phyloP scores from a whole-genome alignment of 257 asterid species.

The Fraxinus cuspidata region DNA sequence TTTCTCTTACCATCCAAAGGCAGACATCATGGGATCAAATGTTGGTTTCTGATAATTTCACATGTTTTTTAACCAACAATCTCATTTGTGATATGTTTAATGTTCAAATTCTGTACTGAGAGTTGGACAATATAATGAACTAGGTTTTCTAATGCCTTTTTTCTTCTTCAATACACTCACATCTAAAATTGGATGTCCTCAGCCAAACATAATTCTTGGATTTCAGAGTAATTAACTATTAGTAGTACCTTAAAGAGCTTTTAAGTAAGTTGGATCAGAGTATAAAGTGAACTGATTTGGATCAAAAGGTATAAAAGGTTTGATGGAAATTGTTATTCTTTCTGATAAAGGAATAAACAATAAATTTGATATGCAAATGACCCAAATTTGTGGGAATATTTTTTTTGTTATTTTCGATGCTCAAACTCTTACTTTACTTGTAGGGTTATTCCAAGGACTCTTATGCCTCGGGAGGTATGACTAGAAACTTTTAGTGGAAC shows the following conservation, averaged over 20 bases:
- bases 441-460: constrained; percentile 92
- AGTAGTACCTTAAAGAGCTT: too few species aligned
- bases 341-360: background rate
- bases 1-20: constrained; percentile 44
- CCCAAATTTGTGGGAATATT: background rate
- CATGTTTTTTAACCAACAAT: background rate
- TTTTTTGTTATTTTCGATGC: background rate
- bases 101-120: background rate
- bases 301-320: background rate
- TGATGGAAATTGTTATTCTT: background rate
- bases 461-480: constrained; percentile 89
- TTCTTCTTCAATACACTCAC: background rate
- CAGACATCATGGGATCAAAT: constrained; percentile 69
- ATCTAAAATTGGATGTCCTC: background rate
- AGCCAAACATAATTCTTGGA: background rate
- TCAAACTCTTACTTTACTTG: constrained; percentile 20
- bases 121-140: background rate
- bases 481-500: background rate
- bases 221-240: background rate
- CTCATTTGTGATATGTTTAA: background rate
- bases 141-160: too few species aligned
- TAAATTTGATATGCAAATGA: background rate
- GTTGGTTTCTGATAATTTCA: constrained; percentile 29
- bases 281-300: too few species aligned
- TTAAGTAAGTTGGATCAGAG: too few species aligned